A percentile compares a stretch with the other conserved stretches of the same genome.
phyloP scores from a whole-genome alignment of 2,329 filamentous ascomycete species.

The Colletotrichum endophyticum region DNA sequence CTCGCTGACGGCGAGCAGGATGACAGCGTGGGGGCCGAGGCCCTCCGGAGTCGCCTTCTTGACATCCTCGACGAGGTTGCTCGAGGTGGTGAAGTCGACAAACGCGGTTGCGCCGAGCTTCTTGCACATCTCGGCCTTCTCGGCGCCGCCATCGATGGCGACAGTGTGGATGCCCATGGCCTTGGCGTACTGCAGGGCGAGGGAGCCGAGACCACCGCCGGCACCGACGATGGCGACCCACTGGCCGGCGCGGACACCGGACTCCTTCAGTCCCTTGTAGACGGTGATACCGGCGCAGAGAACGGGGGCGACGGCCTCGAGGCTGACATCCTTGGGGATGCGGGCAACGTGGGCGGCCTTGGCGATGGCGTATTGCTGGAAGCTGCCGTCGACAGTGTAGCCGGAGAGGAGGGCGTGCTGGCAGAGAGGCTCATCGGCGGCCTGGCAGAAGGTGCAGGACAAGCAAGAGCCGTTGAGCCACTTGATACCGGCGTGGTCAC shows the following conservation, averaged over 20 bases:
- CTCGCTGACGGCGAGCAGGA: slow-evolving; percentile 86
- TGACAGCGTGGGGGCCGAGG: slow-evolving; percentile 83
- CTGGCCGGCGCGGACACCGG: slow-evolving; percentile 74
- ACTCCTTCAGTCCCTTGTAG: slow-evolving; percentile 92
- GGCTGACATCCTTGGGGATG: slow-evolving; percentile 76
- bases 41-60: slow-evolving; percentile 81
- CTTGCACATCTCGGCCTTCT: slow-evolving; percentile 76
- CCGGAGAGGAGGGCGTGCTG: slow-evolving; percentile 77
- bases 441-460: slow-evolving; percentile 81
- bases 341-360: slow-evolving; percentile 86
- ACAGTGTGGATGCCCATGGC: slow-evolving; percentile 86
- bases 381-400: slow-evolving; percentile 90
- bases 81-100: slow-evolving; percentile 79
- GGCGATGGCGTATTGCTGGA: slow-evolving; percentile 84
- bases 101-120: slow-evolving; percentile 74
- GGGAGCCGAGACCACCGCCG: slow-evolving; percentile 79
- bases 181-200: slow-evolving; percentile 86
- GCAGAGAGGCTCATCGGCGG: slow-evolving; percentile 84
- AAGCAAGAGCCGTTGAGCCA: slow-evolving; percentile 93
- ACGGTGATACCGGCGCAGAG: slow-evolving; percentile 88
- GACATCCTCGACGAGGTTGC: slow-evolving; percentile 84
- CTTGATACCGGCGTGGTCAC: slow-evolving; percentile 87
- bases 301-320: slow-evolving; percentile 80
- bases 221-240: slow-evolving; percentile 85
- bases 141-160: slow-evolving; percentile 82